These are phyloP conservation scores for Kingdonia uniflora DNA, from an alignment of 164 flowering plant species.

Conservation along the genomic window DNA sequence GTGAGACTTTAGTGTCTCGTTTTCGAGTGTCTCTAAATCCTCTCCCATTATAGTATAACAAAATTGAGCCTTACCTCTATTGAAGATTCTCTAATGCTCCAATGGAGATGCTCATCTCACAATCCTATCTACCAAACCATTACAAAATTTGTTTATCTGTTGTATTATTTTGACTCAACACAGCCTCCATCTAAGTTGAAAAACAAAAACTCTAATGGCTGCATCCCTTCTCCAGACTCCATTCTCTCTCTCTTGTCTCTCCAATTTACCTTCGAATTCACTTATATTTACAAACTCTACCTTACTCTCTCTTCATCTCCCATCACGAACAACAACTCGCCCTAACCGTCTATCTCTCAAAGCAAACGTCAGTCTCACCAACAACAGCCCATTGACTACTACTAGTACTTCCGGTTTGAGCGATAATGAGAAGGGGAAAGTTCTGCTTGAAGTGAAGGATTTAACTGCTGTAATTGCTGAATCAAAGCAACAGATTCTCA, in stretches of 20 bases:
- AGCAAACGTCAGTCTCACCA: slow-evolving; percentile 19
- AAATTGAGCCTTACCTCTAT: too few relatives aligned
- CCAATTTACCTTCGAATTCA: not conserved
- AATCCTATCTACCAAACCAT: too few relatives aligned
- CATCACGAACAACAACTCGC: not conserved
- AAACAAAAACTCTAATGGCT: too few relatives aligned
- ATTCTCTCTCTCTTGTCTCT: not conserved
- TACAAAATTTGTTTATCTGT: too few relatives aligned
- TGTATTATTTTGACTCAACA: too few relatives aligned
- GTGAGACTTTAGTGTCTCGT: too few relatives aligned
- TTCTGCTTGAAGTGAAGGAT: slow-evolving; percentile 71
- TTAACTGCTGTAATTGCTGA: slow-evolving; percentile 68
- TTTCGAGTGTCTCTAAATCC: too few relatives aligned
- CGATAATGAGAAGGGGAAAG: slow-evolving; percentile 17
- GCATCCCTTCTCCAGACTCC: not conserved
- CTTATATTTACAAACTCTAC: slow-evolving; percentile 1
- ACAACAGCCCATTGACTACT: slow-evolving; percentile 25
- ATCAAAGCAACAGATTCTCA: slow-evolving; percentile 51
- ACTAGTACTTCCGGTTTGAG: slow-evolving; percentile 3
- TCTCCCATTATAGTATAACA: too few relatives aligned
- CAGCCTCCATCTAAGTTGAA: too few relatives aligned
- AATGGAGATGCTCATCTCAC: too few relatives aligned
- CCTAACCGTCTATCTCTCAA: slow-evolving; percentile 7
- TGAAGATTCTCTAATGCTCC: too few relatives aligned
- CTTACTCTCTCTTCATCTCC: slow-evolving; percentile 6